A percentile compares a stretch with the other conserved stretches of the same genome.
Evolutionary conservation across 805 yeast species (phyloP).

Genomic region (Suhomyces sp.): DNA sequence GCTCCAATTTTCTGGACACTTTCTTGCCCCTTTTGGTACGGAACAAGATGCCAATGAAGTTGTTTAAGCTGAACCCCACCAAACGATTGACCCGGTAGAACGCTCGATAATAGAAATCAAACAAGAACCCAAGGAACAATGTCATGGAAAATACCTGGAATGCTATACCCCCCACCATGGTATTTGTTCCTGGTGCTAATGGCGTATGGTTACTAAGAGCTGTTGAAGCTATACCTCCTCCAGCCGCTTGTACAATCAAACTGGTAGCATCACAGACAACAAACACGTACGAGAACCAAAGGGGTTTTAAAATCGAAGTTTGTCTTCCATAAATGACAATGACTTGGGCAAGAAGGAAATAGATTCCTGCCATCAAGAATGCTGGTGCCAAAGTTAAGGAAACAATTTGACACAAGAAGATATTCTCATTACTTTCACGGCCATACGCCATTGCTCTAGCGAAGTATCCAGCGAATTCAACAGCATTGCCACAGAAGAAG

Average conservation of each 20-base stretch:
- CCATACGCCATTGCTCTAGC: conserved; percentile 53
- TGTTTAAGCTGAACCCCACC: conserved; percentile 24
- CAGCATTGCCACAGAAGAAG: conserved; percentile 51
- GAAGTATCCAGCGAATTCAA: conserved; percentile 69
- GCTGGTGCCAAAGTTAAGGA: conserved; percentile 79
- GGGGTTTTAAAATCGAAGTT: conserved; percentile 54
- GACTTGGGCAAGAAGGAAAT: conserved; percentile 66
- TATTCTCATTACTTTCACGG: conserved; percentile 29
- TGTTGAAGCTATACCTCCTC: conserved; percentile 70
- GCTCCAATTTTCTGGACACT: conserved; percentile 21
- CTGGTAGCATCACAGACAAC: conserved; percentile 65
- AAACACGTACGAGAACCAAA: conserved; percentile 62
- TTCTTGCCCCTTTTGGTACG: conserved; percentile 19
- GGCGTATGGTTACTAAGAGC: conserved; percentile 18
- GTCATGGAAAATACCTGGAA: conserved; percentile 73
- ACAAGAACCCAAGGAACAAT: conserved; percentile 53
- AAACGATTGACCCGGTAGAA: conserved; percentile 27
- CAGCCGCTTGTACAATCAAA: conserved; percentile 66
- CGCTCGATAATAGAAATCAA: conserved; percentile 44
- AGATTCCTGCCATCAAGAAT: conserved; percentile 81
- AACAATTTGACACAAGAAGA: conserved; percentile 63
- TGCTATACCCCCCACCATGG: conserved; percentile 78
- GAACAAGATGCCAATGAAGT: conserved; percentile 20
- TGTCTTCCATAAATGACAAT: conserved; percentile 50
- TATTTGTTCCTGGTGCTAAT: conserved; percentile 51